Percentiles rank a stretch among this genome's conserved stretches.
Evolutionary conservation across 139 green algal genomes (phyloP).

Genomic region (Trebouxia sp.): DNA sequence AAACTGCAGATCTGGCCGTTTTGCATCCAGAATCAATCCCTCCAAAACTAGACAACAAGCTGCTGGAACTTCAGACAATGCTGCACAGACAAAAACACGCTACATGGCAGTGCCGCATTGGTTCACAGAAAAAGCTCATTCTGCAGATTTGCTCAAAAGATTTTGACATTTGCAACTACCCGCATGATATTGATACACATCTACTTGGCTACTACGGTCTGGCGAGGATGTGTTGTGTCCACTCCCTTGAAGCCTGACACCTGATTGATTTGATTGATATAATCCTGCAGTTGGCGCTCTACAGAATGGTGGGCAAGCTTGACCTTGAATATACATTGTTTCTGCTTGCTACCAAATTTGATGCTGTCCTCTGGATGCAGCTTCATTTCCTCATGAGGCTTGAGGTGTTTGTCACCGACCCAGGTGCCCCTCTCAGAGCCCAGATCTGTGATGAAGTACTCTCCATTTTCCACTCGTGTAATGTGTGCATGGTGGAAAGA

Average conservation of each 20-base stretch:
- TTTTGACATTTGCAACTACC: no score
- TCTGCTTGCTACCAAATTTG: conserved; percentile 1
- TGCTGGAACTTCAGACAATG: no score
- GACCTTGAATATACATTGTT: neutral
- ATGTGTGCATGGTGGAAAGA: conserved; percentile 16
- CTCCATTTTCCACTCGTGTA: conserved; percentile 19
- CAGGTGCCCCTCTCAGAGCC: conserved; percentile 60
- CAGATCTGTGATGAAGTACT: conserved; percentile 58
- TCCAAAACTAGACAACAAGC: neutral
- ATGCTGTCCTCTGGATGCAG: conserved; percentile 34
- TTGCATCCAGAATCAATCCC: no score
- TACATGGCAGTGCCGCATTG: no score
- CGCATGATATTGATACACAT: no score
- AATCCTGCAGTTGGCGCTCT: neutral
- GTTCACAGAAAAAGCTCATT: no score
- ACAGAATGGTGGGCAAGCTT: conserved; percentile 21
- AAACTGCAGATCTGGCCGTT: no score
- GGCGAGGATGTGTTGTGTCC: no score
- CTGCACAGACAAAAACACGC: no score
- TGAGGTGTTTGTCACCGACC: conserved; percentile 63
- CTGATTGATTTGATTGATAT: no score
- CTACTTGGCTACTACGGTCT: neutral
- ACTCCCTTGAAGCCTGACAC: no score
- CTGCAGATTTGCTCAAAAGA: no score
- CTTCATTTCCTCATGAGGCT: neutral